Evolutionary conservation across 1,139 yeast genomes (phyloP).

Genomic region (Suhomyces chickasaworum): DNA sequence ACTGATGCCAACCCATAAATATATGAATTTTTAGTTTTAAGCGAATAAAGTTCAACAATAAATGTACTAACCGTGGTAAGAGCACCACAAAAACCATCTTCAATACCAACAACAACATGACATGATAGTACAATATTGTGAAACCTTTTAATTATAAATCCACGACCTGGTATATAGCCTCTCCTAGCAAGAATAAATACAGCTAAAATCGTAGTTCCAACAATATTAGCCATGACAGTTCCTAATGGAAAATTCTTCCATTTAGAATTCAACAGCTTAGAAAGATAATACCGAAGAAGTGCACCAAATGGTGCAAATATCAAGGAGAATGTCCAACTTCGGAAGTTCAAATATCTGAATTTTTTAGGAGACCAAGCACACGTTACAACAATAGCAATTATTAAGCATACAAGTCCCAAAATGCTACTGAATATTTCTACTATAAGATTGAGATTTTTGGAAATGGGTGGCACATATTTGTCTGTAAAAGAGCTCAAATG

Average conservation of each 20-base stretch:
- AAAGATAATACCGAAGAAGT: constrained; percentile 53
- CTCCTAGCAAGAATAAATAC: constrained; percentile 52
- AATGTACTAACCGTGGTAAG: constrained; percentile 80
- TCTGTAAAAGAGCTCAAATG: constrained; percentile 30
- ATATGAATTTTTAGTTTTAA: constrained; percentile 36
- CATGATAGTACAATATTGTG: constrained; percentile 40
- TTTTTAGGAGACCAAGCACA: constrained; percentile 38
- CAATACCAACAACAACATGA: constrained; percentile 58
- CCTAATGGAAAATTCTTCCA: constrained; percentile 62
- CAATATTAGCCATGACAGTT: constrained; percentile 68
- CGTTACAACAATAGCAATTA: constrained; percentile 47
- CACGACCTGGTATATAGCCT: constrained; percentile 35
- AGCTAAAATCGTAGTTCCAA: constrained; percentile 61
- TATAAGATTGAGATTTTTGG: constrained; percentile 17
- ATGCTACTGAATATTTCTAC: constrained; percentile 24
- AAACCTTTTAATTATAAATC: not conserved
- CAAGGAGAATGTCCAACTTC: constrained; percentile 62
- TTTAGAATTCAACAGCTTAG: constrained; percentile 50
- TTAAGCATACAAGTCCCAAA: constrained; percentile 36
- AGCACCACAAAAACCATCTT: constrained; percentile 76
- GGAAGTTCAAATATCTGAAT: too few species aligned
- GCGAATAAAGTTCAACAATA: constrained; percentile 59
- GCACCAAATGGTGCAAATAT: constrained; percentile 72
- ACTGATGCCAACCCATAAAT: constrained; percentile 44
- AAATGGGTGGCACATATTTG: constrained; percentile 23